These are phyloP conservation scores for Globisporangium okanoganense DNA, from an alignment of 352 stramenopile species.

Conservation along the genomic window DNA sequence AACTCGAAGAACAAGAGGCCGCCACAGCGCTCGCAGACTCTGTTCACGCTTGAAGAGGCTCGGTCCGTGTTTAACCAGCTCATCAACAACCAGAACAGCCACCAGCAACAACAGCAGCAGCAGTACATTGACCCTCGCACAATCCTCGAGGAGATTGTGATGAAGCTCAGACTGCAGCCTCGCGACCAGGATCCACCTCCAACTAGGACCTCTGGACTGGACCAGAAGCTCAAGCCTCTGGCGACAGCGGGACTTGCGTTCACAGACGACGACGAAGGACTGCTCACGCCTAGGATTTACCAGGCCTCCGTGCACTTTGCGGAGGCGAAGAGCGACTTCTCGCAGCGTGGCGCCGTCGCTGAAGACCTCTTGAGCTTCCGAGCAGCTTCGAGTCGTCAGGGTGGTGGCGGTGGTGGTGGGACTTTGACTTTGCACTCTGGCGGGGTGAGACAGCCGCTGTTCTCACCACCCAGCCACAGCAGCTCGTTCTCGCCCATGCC, in stretches of 20 bases:
- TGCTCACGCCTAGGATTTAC: neutral
- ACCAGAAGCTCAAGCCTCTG: conserved; percentile 1
- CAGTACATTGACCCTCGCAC: neutral
- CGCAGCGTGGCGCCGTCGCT: conserved; percentile 1
- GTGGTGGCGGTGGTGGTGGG: neutral
- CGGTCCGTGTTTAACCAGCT: conserved; percentile 27
- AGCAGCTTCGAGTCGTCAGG: conserved; percentile 1
- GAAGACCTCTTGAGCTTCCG: conserved; percentile 6
- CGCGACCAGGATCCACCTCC: neutral
- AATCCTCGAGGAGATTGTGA: neutral
- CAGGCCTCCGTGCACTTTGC: neutral
- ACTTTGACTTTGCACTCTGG: neutral
- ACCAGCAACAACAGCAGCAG: neutral
- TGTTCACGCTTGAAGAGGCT: conserved; percentile 45
- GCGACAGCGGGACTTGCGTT: conserved; percentile 3
- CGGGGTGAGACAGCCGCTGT: neutral
- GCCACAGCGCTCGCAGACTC: conserved; percentile 27
- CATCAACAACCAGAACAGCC: conserved; percentile 4
- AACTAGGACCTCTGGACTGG: neutral
- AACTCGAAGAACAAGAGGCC: conserved; percentile 37
- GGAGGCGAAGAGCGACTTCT: conserved; percentile 1
- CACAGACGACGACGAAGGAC: neutral
- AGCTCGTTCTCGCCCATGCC: neutral
- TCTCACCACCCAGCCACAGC: neutral
- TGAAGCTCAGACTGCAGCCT: neutral